Evolutionary conservation across 768 basidiomycete species (phyloP), one percentile per base, ranked within the genome.

Genomic region (Podaxis sp.): DNA sequence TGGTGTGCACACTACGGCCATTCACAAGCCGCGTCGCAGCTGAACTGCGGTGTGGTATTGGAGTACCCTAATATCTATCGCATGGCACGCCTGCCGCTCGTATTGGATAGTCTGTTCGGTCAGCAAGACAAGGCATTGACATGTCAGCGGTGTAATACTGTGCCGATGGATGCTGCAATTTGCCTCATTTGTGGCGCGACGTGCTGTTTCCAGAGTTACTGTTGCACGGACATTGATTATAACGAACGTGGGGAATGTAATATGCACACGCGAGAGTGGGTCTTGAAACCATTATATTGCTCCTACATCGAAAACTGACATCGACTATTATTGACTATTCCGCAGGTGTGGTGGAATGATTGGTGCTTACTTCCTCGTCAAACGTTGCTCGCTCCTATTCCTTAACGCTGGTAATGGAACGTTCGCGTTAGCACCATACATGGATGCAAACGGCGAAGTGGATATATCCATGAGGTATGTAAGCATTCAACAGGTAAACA

Each of bases 391-490:
- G 19, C 71, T 98, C 61, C 72, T 98, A 15, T 98, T 92, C 72
- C 81, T 98, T 17, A 95, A 94, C 69, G 89, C 89, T 36, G 88
- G 86, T 65, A 93, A 89, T 55, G 97, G 97, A 19, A 87, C 92
- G 3, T 98, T 96, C 74, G 82, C 84, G 1, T 84, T 86, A 15
- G 91, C 96, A 33, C 95, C 96, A 0, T 99, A 97, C 69, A 82
- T 98, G 41, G 97, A 99, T 69, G 85, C 85, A 1, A 97, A 98
- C 64, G 97, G 97, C 1, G 97, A 98, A 69, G 84, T 93, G 2
- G 96, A 98, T 72, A 79, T 92, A 12, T 91, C 90, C 2, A 93
- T 96, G 90, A 87, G 93, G 94, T 94, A 67, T 60, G 81, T 70
- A 19, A 8, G 51, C 49, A n/a, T 8, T 40, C 13, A 51, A 17